phyloP scores from a whole-genome alignment of 2,329 filamentous ascomycete species.

The Rhexocercosporidium sp. region DNA sequence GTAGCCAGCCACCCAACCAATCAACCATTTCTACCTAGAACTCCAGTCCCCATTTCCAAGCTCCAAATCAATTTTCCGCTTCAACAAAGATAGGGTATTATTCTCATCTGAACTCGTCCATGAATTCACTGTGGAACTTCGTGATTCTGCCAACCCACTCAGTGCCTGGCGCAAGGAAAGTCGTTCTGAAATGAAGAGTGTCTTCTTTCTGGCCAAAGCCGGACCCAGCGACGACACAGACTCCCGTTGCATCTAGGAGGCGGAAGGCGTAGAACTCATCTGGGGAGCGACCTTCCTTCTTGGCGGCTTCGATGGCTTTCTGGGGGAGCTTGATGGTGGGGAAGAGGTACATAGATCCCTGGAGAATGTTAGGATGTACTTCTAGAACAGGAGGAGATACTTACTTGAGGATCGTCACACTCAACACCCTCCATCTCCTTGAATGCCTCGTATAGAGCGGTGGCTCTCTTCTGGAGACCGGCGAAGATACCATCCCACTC shows the following conservation, averaged over 20 bases:
- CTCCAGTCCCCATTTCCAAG: background rate
- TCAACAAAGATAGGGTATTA: background rate
- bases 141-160: constrained; percentile 89
- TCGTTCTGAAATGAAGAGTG: constrained; percentile 93
- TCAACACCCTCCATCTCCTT: constrained; percentile 94
- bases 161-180: constrained; percentile 93
- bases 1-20: background rate
- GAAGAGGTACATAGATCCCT: constrained; percentile 99
- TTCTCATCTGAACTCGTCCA: constrained; percentile 72
- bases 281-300: constrained; percentile 71
- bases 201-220: constrained; percentile 95
- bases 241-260: constrained; percentile 89
- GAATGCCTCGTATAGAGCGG: constrained; percentile 88
- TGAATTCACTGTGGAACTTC: constrained; percentile 90
- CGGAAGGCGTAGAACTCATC: constrained; percentile 96
- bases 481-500: constrained; percentile 86
- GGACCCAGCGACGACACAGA: constrained; percentile 90
- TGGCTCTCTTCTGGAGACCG: constrained; percentile 79
- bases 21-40: background rate
- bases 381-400: constrained; percentile 30
- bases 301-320: constrained; percentile 78
- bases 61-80: background rate
- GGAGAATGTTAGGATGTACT: constrained; percentile 18
- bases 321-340: constrained; percentile 83
- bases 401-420: constrained; percentile 78